Base-by-base conservation (phyloP, 1,139 yeast species). In the Yamadazyma dushanensis region DNA sequence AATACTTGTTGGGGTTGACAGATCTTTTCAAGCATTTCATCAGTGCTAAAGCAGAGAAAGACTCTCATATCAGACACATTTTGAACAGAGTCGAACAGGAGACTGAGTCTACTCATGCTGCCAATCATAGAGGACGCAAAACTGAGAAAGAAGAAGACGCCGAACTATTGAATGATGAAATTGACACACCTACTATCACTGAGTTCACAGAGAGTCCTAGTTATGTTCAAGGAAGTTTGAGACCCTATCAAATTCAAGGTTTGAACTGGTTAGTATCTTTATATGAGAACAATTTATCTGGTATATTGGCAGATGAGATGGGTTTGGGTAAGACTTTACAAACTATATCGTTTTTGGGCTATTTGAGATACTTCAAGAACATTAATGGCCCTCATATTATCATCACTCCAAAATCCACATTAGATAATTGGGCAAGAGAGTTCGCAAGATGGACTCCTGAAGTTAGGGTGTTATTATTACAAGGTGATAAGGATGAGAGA, bases 261-360 rank as follows among this genome's bases (percentile, higher is more conserved):
- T 72, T 90, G 46, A 90, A 90, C 63, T 90, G 97, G 97, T 66
- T 90, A 52, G 79, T 89, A 16, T 78, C 89, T 1, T 65, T 90
- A 38, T 83, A 84, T 54, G 94, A 86, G 49, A 88, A 90, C 61
- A 80, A 83, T 51, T 73, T 90, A 38, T 81, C 94, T 1, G 97
- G 97, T 32, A 90, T 92, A 33, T 71, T 92, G 40, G 98, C 98
- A 8, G 98, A 92, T 62, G 98, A 92, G 61, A 92, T 92, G 98
- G 98, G 98, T 2, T 73, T 92, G 40, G 98, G 98, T 41, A 92
- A 92, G 57, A 92, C 98, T 1, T 70, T 92, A 41, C 98, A 92
- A 59, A 88, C 97, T 0, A 88, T 92, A 41, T 80, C 97, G 5
- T 84, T 84, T 48, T 62, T 84, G 36, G 92, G 92, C 1, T 83